Percentiles rank a stretch among this genome's conserved stretches.
These are phyloP conservation scores for Solanum hybrid DNA, from an alignment of 305 asterid genomes.

Conservation along the genomic window DNA sequence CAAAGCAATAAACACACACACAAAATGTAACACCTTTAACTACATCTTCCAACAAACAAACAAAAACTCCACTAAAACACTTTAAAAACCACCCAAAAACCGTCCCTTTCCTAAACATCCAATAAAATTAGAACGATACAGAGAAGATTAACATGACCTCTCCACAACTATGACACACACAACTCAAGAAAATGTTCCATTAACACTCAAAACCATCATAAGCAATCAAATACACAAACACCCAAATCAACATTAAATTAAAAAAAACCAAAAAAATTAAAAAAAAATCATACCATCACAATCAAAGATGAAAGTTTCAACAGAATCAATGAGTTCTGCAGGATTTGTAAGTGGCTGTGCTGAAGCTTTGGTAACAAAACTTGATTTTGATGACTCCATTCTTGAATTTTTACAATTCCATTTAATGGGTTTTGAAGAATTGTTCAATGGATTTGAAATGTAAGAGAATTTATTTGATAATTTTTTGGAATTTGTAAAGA, in stretches of 20 bases:
- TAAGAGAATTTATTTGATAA: not conserved
- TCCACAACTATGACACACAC: not conserved
- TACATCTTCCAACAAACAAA: not conserved
- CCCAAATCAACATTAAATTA: not conserved
- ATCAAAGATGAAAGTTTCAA: slow-evolving; percentile 89
- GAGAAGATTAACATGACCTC: not conserved
- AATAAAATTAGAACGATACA: not conserved
- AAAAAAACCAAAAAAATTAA: not conserved
- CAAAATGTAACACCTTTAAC: not conserved
- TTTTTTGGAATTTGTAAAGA: not conserved
- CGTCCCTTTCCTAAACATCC: not conserved
- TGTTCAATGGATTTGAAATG: slow-evolving; percentile 34
- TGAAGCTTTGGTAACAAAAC: slow-evolving; percentile 41
- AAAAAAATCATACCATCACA: slow-evolving; percentile 62
- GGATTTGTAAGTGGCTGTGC: slow-evolving; percentile 70
- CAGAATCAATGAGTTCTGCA: slow-evolving; percentile 64
- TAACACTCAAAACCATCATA: not conserved
- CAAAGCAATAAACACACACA: not conserved
- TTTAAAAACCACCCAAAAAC: no score
- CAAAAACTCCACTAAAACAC: not conserved
- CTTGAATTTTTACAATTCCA: slow-evolving; percentile 39
- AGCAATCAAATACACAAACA: not conserved
- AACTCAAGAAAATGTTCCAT: not conserved
- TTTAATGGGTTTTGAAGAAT: slow-evolving; percentile 32
- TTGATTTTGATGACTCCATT: slow-evolving; percentile 43